Base-by-base conservation (phyloP, 2,329 filamentous ascomycete species). In the Ilyonectria sp. region DNA sequence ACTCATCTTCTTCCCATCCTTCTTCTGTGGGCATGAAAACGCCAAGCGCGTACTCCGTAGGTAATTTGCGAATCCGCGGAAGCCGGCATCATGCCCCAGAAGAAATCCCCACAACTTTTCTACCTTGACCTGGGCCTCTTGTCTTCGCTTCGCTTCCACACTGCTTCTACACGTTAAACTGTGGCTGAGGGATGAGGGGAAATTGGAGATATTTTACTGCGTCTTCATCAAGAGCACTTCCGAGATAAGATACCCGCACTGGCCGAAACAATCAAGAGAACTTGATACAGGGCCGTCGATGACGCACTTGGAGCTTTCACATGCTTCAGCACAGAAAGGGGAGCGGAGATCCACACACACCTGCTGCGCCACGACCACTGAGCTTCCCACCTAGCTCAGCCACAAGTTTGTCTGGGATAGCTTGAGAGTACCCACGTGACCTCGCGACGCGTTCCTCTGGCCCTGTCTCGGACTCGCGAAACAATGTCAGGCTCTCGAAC, bases 401-500 rank as follows among this genome's bases (percentile, higher is more conserved):
- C 69, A 71, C 65, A 69, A 8, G 23, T 43, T 35, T 40, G 31
- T 1, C 6, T 7, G 1, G 9, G 13, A 26, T 6, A 54, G 29
- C 35, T 19, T 8, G 49, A 44, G 40, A 57, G 47, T 26, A 11
- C 21, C 6, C 77, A 79, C 75, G 77, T 79, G 77, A 79, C 59
- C 35, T 68, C 76, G 76, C 73, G 76, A 71, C 76, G 74, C 72
- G 76, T 75, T 68, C 35, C 21, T 63, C 13, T 23, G 29, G 35
- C 46, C 53, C 29, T 31, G 44, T 33, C 44, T 60, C 5, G 6
- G 33, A 26, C 35, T 40, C 31, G 44, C 60, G 56, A 60, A 61
- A 66, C 56, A 46, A 64, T 47, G n/a, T 33, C 63, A 61, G 65
- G 69, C 56, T 58, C 35, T 58, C 35, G 26, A 33, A 54, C 54